Conservation (phyloP, 2,329 filamentous ascomycete genomes). For the Cladosporium sp. region DNA sequence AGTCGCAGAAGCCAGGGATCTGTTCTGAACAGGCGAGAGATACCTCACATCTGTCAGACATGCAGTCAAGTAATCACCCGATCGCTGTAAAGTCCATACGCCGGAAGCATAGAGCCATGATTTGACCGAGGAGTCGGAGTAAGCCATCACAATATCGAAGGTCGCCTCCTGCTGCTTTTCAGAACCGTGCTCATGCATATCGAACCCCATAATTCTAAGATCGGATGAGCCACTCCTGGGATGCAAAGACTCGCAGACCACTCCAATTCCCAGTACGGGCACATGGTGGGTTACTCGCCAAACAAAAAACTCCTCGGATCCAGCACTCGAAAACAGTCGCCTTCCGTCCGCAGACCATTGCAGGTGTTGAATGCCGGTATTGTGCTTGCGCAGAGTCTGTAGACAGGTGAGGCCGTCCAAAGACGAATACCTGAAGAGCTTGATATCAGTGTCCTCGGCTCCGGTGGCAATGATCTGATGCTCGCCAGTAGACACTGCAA, state of each 20-base stretch:
- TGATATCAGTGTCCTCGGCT: slow-evolving; percentile 69
- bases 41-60: slow-evolving; percentile 64
- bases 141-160: slow-evolving; percentile 65
- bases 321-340: slow-evolving; percentile 80
- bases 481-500: slow-evolving; percentile 42
- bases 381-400: slow-evolving; percentile 70
- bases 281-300: slow-evolving; percentile 62
- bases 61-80: slow-evolving; percentile 44
- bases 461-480: slow-evolving; percentile 58
- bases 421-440: slow-evolving; percentile 58
- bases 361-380: slow-evolving; percentile 76
- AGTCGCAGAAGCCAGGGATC: slow-evolving; percentile 34
- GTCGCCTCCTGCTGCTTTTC: slow-evolving; percentile 2
- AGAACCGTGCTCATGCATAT: slow-evolving; percentile 41
- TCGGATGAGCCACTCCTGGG: slow-evolving; percentile 56
- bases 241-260: slow-evolving; percentile 49
- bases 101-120: slow-evolving; percentile 31
- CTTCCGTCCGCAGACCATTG: slow-evolving; percentile 64
- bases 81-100: slow-evolving; percentile 34
- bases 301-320: slow-evolving; percentile 82
- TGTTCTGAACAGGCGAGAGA: no score
- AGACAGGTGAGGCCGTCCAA: slow-evolving; percentile 44
- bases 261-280: slow-evolving; percentile 50
- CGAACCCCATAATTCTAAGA: slow-evolving; percentile 77
- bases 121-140: slow-evolving; percentile 79